A percentile compares a stretch with the other conserved stretches of the same genome.
These are phyloP conservation scores for Liquidambar formosana DNA, from an alignment of 164 flowering plant genomes.

Conservation along the genomic window DNA sequence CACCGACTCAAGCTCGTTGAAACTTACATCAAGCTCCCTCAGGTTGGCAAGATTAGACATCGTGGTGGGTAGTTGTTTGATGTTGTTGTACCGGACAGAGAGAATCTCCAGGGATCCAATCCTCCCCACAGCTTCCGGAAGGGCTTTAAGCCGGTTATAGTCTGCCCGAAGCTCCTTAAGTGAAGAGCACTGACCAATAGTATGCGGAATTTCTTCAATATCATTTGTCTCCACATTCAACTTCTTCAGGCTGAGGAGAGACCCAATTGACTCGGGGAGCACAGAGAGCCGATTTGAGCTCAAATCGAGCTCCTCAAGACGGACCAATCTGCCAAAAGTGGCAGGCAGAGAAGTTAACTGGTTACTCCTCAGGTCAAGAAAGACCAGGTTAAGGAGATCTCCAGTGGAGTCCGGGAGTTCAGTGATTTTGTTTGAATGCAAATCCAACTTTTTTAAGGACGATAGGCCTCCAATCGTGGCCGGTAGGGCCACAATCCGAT, in stretches of 20 bases:
- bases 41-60: conserved; percentile 66
- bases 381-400: conserved; percentile 57
- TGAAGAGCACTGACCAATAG: conserved; percentile 67
- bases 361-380: conserved; percentile 66
- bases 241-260: conserved; percentile 57
- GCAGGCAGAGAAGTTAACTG: conserved; percentile 58
- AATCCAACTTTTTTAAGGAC: conserved; percentile 59
- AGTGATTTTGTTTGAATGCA: conserved; percentile 60
- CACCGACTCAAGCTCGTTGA: conserved; percentile 86
- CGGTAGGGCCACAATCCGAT: conserved; percentile 59
- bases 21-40: conserved; percentile 79
- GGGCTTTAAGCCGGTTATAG: conserved; percentile 80
- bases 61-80: conserved; percentile 78
- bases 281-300: conserved; percentile 55
- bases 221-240: conserved; percentile 70
- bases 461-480: conserved; percentile 64
- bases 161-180: conserved; percentile 77
- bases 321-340: conserved; percentile 48
- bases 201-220: conserved; percentile 82
- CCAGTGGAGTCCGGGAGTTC: conserved; percentile 73
- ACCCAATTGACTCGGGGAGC: conserved; percentile 72
- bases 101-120: conserved; percentile 66
- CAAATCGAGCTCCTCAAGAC: conserved; percentile 69
- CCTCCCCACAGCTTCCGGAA: conserved; percentile 90
- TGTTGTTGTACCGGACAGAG: conserved; percentile 76